phyloP scores from a whole-genome alignment of 2,329 filamentous ascomycete genomes.

The Aspergillus alliaceus region DNA sequence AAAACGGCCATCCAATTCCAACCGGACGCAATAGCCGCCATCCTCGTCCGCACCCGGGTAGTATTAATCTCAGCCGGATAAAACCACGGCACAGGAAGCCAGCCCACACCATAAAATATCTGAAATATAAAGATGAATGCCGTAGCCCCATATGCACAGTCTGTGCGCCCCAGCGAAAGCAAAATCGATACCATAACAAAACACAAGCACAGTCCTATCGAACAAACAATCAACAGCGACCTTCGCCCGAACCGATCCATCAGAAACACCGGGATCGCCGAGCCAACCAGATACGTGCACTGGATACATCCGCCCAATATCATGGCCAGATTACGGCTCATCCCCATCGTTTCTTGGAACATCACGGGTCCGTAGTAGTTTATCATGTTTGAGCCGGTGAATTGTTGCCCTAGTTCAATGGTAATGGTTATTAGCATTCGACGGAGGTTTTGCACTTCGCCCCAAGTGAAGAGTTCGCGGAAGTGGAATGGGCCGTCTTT shows the following conservation, averaged over 20 bases:
- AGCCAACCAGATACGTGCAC: constrained; percentile 42
- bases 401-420: constrained; percentile 39
- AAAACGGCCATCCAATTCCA: constrained; percentile 40
- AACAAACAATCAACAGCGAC: constrained; percentile 41
- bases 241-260: constrained; percentile 46
- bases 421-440: constrained; percentile 34
- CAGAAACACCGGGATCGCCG: constrained; percentile 42
- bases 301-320: constrained; percentile 52
- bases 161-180: constrained; percentile 31
- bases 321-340: constrained; percentile 51
- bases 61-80: constrained; percentile 45
- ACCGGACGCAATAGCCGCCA: constrained; percentile 41
- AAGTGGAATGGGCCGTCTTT: constrained; percentile 35
- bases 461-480: constrained; percentile 37
- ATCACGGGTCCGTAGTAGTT: constrained; percentile 44
- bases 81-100: constrained; percentile 47
- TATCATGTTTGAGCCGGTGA: constrained; percentile 41
- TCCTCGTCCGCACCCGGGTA: constrained; percentile 41
- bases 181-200: constrained; percentile 44
- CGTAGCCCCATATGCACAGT: constrained; percentile 42
- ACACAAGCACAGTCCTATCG: constrained; percentile 45
- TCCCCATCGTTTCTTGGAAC: constrained; percentile 39
- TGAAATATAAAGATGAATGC: constrained; percentile 50
- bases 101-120: constrained; percentile 45
- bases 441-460: constrained; percentile 33